Conservation (phyloP, 1,139 yeast genomes). For the Blastobotrys capitulatus region DNA sequence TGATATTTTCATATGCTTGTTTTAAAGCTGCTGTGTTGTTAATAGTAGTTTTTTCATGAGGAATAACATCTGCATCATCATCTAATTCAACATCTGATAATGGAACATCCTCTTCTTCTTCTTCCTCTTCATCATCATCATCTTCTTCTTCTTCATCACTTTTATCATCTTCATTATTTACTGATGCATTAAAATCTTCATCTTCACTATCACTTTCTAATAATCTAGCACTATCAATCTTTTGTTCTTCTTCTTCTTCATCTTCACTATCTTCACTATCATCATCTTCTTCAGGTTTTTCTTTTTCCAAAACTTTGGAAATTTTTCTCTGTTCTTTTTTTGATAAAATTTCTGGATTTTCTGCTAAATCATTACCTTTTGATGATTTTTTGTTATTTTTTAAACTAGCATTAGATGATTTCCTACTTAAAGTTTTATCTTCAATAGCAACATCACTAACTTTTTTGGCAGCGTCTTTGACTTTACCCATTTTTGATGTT, state of each 20-base stretch:
- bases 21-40: constrained; percentile 39
- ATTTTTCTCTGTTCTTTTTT: constrained; percentile 25
- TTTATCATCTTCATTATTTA: constrained; percentile 28
- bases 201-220: constrained; percentile 18
- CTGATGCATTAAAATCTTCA: constrained; percentile 23
- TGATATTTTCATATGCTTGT: constrained; percentile 31
- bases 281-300: constrained; percentile 25
- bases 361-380: constrained; percentile 10
- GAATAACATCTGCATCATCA: constrained; percentile 83
- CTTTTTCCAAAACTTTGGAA: constrained; percentile 19
- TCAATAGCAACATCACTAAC: constrained; percentile 1
- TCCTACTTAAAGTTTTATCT: constrained; percentile 6
- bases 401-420: constrained; percentile 8
- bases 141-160: constrained; percentile 36
- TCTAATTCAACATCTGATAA: constrained; percentile 70
- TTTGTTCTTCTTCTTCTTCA: constrained; percentile 23
- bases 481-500: constrained; percentile 16
- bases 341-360: constrained; percentile 18
- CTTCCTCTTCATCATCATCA: constrained; percentile 37
- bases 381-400: constrained; percentile 6
- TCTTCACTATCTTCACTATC: constrained; percentile 21
- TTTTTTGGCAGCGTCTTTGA: constrained; percentile 16
- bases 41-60: constrained; percentile 77
- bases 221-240: constrained; percentile 16
- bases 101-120: constrained; percentile 47